These are phyloP conservation scores for Schizothecium vesticola DNA, from an alignment of 495 filamentous ascomycete species.

Conservation along the genomic window DNA sequence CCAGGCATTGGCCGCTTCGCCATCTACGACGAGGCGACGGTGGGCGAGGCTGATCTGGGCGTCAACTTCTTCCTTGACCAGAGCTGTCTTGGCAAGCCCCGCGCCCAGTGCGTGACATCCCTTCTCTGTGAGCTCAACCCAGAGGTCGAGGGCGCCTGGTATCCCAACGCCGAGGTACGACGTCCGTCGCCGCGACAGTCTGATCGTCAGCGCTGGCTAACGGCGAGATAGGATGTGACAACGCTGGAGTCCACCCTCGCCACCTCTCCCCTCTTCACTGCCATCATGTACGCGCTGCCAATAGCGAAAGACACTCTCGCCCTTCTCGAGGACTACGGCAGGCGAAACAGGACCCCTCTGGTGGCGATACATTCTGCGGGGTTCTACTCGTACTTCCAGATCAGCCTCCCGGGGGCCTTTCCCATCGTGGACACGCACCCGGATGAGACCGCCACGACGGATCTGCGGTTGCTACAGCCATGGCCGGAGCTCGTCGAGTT, in stretches of 20 bases:
- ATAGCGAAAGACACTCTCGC: slow-evolving; percentile 54
- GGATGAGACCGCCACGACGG: slow-evolving; percentile 75
- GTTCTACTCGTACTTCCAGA: slow-evolving; percentile 79
- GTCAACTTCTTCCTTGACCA: slow-evolving; percentile 96
- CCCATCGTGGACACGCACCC: slow-evolving; percentile 98
- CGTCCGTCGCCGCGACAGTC: background rate
- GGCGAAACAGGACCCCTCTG: slow-evolving; percentile 61
- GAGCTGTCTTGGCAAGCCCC: slow-evolving; percentile 66
- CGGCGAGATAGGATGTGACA: slow-evolving; percentile 14
- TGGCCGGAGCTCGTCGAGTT: slow-evolving; percentile 78
- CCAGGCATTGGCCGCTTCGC: slow-evolving; percentile 87
- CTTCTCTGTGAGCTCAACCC: slow-evolving; percentile 87
- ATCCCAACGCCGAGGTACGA: slow-evolving; percentile 38
- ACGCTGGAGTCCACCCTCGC: slow-evolving; percentile 35
- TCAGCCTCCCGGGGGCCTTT: slow-evolving; percentile 69
- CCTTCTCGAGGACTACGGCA: slow-evolving; percentile 52
- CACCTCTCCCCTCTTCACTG: slow-evolving; percentile 55
- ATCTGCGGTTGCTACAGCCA: slow-evolving; percentile 78
- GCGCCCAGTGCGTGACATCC: slow-evolving; percentile 70
- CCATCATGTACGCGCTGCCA: slow-evolving; percentile 71
- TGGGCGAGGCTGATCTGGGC: slow-evolving; percentile 78
- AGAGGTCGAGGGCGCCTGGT: slow-evolving; percentile 74
- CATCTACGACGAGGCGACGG: slow-evolving; percentile 74
- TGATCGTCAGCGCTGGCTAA: slow-evolving; percentile 12
- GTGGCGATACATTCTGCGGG: slow-evolving; percentile 82